Evolutionary conservation across 306 rosid genomes (phyloP), one percentile per base, ranked within the genome.

Genomic region (Biancaea sappan): DNA sequence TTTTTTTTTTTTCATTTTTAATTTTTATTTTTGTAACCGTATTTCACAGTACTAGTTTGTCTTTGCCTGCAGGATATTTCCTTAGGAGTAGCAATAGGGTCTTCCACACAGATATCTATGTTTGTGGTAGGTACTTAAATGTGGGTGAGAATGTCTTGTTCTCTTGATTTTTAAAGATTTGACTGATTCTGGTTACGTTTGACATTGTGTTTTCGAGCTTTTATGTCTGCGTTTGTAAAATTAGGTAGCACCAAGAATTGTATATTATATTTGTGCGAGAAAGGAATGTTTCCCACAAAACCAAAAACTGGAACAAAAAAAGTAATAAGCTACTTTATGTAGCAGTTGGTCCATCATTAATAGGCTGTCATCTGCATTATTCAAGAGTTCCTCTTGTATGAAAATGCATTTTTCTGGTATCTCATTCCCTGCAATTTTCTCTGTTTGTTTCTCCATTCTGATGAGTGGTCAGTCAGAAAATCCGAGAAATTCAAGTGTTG

Each of bases 31-130:
- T 38, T 38, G 7, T 9, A 3, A 9, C 26, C 10, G 12, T 19
- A 21, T 44, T 77, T 31, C 51, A 18, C 40, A 74, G 67, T 63
- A n/a, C 79, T 52, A 29, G 34, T 56, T 71, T 86, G 38, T 2
- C 75, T 26, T 24, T 38, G 21, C 52, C 38, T 58, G 53, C 86
- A 92, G 98, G 98, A 92, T 66, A 84, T 92, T 54, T 84, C 96
- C 66, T 64, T 90, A 73, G 98, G 90, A 81, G 92, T 92, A 71
- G 94, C 96, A 67, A 90, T 92, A 19, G 94, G 98, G 1, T 88
- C 96, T 29, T 87, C 96, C 31, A 90, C 94, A 0, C 98, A 92
- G 73, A 92, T 92, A 77, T 84, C 96, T 6, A 87, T 90, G 92
- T 88, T 92, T 40, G 88, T 86, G 89, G 98, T 92, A 75, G 80